These are phyloP conservation scores for Brassica balearica DNA, from an alignment of 441 rosid species.

Conservation along the genomic window DNA sequence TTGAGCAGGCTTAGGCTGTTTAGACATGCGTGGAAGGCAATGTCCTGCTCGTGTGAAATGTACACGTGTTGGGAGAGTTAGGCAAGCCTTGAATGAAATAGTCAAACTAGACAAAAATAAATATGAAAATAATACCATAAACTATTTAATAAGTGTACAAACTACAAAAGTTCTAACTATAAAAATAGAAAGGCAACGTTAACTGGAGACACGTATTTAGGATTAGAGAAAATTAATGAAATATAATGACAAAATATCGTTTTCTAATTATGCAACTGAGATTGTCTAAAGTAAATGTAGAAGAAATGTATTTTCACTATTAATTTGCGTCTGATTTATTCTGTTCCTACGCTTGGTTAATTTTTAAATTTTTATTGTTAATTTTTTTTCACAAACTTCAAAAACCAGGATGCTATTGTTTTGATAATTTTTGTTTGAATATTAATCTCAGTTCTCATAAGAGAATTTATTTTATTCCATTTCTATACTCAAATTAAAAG, in stretches of 20 bases:
- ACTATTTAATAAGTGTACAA: slow-evolving; percentile 14
- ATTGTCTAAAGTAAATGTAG: neutral
- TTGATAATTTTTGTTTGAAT: neutral
- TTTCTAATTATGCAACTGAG: neutral
- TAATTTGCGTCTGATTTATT: neutral
- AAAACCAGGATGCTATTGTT: neutral
- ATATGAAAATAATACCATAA: neutral
- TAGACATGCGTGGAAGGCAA: slow-evolving; percentile 25
- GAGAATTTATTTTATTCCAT: neutral
- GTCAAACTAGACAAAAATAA: slow-evolving; percentile 27
- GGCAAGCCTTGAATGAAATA: slow-evolving; percentile 34
- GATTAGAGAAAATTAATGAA: neutral
- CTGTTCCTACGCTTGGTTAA: neutral
- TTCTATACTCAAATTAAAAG: neutral
- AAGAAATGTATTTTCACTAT: neutral
- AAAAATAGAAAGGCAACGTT: slow-evolving; percentile 14
- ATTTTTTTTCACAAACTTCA: too few species aligned
- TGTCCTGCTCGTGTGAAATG: slow-evolving; percentile 32
- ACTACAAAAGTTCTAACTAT: slow-evolving; percentile 29
- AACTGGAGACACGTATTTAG: slow-evolving; percentile 23
- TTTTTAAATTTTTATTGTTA: neutral
- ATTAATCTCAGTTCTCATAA: neutral
- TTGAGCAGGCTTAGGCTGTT: neutral
- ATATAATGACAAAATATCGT: neutral
- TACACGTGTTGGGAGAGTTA: slow-evolving; percentile 39